phyloP scores from a whole-genome alignment of 179 eudicot genomes.

The Heliamphora pulchella region DNA sequence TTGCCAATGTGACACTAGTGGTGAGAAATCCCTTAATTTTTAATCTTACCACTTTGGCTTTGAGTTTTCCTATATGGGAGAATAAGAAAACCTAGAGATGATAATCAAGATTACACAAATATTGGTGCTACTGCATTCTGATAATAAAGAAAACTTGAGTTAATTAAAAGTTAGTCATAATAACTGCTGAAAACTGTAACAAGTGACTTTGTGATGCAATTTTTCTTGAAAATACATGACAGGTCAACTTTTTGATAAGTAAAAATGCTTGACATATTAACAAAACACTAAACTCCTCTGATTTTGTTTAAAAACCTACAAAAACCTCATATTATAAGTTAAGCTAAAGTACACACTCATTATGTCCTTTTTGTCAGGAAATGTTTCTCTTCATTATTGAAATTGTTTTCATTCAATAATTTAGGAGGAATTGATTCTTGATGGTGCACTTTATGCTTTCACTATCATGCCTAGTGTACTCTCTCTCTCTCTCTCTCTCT shows the following conservation, averaged over 20 bases:
- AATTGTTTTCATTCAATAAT: neutral
- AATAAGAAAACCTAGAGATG: no score
- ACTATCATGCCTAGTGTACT: neutral
- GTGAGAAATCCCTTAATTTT: slow-evolving; percentile 31
- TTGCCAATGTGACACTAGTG: slow-evolving; percentile 55
- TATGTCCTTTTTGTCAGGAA: neutral
- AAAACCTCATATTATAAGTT: neutral
- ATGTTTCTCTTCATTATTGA: neutral
- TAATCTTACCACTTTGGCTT: neutral
- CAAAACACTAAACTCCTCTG: neutral
- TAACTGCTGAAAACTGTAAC: neutral
- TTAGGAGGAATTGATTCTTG: neutral
- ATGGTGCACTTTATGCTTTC: neutral
- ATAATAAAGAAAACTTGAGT: neutral
- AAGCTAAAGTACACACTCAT: neutral
- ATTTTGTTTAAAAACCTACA: neutral
- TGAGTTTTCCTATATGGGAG: neutral
- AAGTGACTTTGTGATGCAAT: neutral
- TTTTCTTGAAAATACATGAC: slow-evolving; percentile 10
- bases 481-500: neutral
- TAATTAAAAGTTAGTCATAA: no score
- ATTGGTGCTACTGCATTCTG: neutral
- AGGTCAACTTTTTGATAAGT: neutral
- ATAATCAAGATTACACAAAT: no score
- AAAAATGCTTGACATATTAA: neutral